phyloP scores from a whole-genome alignment of 179 eudicot genomes.

The Spinacia oleracea region DNA sequence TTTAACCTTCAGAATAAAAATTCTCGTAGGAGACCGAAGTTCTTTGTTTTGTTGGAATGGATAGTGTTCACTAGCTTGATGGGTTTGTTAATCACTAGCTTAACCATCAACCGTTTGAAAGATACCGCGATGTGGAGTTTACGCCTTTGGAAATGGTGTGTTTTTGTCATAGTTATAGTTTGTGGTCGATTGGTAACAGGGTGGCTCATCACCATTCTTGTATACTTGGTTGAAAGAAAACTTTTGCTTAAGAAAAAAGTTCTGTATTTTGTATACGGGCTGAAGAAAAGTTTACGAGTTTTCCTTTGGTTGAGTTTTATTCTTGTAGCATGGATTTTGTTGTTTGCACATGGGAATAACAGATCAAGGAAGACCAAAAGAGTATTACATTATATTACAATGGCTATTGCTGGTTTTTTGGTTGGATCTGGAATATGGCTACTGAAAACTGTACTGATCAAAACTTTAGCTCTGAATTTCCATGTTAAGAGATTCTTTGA shows the following conservation, averaged over 20 bases:
- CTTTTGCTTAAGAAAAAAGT: constrained; percentile 66
- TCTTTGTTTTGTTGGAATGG: constrained; percentile 47
- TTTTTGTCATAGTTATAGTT: constrained; percentile 53
- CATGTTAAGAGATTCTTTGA: constrained; percentile 79
- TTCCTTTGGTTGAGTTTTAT: constrained; percentile 67
- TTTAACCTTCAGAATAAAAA: constrained; percentile 25
- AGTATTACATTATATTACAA: constrained; percentile 54
- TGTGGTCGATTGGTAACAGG: constrained; percentile 64
- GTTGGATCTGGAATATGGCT: constrained; percentile 73
- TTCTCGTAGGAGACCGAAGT: constrained; percentile 42
- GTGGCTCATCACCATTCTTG: constrained; percentile 48
- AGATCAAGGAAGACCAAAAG: constrained; percentile 41
- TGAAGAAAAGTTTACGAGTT: constrained; percentile 56
- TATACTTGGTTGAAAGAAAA: constrained; percentile 61
- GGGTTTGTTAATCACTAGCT: constrained; percentile 48
- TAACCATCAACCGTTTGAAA: constrained; percentile 36
- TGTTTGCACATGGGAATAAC: constrained; percentile 55
- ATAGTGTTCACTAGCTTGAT: constrained; percentile 43
- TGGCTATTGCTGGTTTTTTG: constrained; percentile 57
- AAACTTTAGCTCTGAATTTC: constrained; percentile 58
- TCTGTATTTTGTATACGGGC: constrained; percentile 62
- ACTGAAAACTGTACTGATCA: constrained; percentile 60
- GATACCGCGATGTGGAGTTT: constrained; percentile 45
- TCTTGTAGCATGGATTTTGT: constrained; percentile 67
- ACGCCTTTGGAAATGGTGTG: constrained; percentile 80